Evolutionary conservation across 257 asterid species (phyloP).

Genomic region (Nicotiana tomentosiformis): DNA sequence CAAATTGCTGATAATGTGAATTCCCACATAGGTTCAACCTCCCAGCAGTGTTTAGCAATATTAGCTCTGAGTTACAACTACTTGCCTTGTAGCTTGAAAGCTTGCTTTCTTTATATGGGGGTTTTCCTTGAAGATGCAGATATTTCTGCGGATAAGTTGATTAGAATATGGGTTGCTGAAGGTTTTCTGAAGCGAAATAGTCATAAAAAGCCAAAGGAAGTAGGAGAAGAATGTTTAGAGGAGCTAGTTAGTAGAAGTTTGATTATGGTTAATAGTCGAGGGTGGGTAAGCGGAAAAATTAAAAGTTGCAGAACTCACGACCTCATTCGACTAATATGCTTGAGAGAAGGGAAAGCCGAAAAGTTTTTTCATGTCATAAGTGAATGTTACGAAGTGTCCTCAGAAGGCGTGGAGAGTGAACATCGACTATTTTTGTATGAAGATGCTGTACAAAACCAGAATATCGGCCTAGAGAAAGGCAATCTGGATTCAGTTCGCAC

Average conservation of each 20-base stretch:
- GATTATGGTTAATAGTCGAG: neutral
- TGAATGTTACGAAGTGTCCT: neutral
- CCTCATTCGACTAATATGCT: neutral
- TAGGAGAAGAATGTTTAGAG: constrained; percentile 12
- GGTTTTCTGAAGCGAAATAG: constrained; percentile 4
- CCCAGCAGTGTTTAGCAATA: neutral
- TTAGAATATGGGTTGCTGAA: constrained; percentile 8
- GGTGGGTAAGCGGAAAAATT: neutral
- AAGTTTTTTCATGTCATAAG: neutral
- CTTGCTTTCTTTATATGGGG: constrained; percentile 17
- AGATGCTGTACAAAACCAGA: neutral
- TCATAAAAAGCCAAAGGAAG: constrained; percentile 5
- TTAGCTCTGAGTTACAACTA: neutral
- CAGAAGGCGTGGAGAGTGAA: neutral
- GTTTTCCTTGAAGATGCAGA: neutral
- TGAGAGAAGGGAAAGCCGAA: neutral
- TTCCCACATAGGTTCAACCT: neutral
- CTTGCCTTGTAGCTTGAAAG: constrained; percentile 6
- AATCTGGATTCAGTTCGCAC: neutral
- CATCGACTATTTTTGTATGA: neutral
- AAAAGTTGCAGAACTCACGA: constrained; percentile 8
- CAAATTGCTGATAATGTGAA: neutral
- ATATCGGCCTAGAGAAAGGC: neutral
- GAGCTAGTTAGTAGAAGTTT: neutral
- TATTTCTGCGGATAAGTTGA: constrained; percentile 2